Conservation (phyloP, 192 early-diverging fungal species). For the Linnemannia exigua region DNA sequence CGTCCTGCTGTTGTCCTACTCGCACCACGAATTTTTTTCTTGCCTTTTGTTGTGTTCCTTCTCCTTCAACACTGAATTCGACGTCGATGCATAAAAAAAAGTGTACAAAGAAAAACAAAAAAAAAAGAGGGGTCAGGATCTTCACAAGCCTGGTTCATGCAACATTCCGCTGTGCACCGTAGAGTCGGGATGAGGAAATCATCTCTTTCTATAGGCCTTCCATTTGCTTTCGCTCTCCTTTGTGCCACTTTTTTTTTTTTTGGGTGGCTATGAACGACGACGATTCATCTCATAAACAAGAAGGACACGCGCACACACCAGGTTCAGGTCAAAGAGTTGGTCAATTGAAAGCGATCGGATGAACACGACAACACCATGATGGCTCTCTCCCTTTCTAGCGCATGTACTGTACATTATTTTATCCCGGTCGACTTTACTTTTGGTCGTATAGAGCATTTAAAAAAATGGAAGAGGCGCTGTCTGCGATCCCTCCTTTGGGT, state of each 20-base stretch:
- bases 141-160: constrained; percentile 7
- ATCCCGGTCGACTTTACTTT: too few species aligned
- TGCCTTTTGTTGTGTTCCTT: not conserved
- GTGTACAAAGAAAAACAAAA: not conserved
- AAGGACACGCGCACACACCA: not conserved
- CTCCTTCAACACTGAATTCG: not conserved
- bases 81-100: not conserved
- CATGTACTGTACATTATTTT: too few species aligned
- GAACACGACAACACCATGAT: too few species aligned
- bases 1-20: not conserved
- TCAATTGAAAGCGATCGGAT: too few species aligned
- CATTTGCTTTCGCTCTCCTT: not conserved
- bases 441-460: too few species aligned
- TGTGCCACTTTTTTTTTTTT: not conserved
- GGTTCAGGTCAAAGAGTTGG: too few species aligned
- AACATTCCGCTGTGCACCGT: constrained; percentile 7
- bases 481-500: not conserved
- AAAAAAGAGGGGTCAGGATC: constrained; percentile 9
- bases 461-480: too few species aligned
- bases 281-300: not conserved
- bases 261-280: not conserved
- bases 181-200: not conserved
- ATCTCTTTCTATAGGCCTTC: not conserved
- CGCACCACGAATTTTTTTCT: not conserved
- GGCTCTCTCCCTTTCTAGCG: too few species aligned